Conservation (phyloP, 2,329 filamentous ascomycete species). For the Furcasterigmium furcatum region DNA sequence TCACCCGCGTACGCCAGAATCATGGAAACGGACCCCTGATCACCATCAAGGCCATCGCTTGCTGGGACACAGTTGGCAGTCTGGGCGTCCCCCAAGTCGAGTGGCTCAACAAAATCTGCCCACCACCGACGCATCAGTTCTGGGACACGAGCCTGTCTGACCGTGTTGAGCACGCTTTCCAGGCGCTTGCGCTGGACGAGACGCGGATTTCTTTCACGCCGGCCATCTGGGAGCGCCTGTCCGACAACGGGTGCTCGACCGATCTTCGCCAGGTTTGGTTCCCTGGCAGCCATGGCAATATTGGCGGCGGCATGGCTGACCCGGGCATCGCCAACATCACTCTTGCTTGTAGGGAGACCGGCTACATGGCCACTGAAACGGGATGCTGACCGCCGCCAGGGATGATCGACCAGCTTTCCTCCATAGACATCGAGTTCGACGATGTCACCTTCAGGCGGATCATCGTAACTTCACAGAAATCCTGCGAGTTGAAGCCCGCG, state of each 20-base stretch:
- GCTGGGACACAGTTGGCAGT: constrained; percentile 41
- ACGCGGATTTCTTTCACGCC: constrained; percentile 51
- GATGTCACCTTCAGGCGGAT: constrained; percentile 35
- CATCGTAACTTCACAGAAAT: constrained; percentile 19
- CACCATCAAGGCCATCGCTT: constrained; percentile 41
- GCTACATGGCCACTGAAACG: no score
- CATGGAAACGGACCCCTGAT: constrained; percentile 35
- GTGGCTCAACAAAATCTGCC: constrained; percentile 36
- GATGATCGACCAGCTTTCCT: constrained; percentile 55
- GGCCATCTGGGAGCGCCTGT: constrained; percentile 48
- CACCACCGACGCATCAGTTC: constrained; percentile 42
- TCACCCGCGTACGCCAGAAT: constrained; percentile 38
- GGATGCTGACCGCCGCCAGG: constrained; percentile 22
- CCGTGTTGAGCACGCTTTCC: constrained; percentile 54
- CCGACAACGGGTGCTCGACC: constrained; percentile 31
- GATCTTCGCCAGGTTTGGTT: constrained; percentile 60
- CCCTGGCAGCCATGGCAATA: constrained; percentile 67
- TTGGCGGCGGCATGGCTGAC: constrained; percentile 64
- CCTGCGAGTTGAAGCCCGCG: constrained; percentile 20
- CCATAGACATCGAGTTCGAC: constrained; percentile 48
- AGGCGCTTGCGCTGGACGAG: constrained; percentile 57
- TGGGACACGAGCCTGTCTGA: constrained; percentile 51
- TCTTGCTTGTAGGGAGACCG: constrained; percentile 32
- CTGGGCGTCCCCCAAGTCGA: constrained; percentile 41
- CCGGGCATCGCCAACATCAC: constrained; percentile 38